These are phyloP conservation scores for Globisporangium splendens DNA, from an alignment of 352 stramenopile species.

Conservation along the genomic window DNA sequence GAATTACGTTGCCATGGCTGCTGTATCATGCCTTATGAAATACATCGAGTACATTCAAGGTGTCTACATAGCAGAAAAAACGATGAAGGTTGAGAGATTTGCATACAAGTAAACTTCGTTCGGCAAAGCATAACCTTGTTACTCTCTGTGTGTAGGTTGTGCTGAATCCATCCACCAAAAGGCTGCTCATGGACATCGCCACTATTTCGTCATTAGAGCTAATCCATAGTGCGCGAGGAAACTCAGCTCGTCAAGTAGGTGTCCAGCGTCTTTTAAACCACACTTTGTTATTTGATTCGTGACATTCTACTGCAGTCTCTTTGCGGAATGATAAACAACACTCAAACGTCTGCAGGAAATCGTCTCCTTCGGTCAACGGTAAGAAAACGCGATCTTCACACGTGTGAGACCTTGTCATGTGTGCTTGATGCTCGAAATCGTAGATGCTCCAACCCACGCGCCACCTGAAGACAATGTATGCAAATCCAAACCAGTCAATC, in stretches of 20 bases:
- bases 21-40: conserved; percentile 76
- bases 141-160: conserved; percentile 39
- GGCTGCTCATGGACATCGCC: conserved; percentile 82
- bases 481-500: neutral
- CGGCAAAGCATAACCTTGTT: neutral
- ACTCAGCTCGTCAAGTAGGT: conserved; percentile 52
- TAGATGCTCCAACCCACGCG: conserved; percentile 78
- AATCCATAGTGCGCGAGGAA: conserved; percentile 47
- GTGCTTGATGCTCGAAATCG: neutral
- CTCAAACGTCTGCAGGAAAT: conserved; percentile 71
- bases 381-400: conserved; percentile 1
- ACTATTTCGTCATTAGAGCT: conserved; percentile 74
- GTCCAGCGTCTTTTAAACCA: neutral
- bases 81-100: conserved; percentile 54
- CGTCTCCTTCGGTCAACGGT: conserved; percentile 77
- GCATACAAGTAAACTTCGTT: neutral
- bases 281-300: neutral
- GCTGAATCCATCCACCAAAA: conserved; percentile 64
- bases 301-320: conserved; percentile 41
- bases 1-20: conserved; percentile 85
- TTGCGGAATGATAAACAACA: conserved; percentile 75
- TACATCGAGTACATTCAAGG: conserved; percentile 88
- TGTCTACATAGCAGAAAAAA: conserved; percentile 78
- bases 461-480: conserved; percentile 80
- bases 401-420: neutral